phyloP scores from a whole-genome alignment of 2,329 filamentous ascomycete genomes.

The Cercospora sojina region DNA sequence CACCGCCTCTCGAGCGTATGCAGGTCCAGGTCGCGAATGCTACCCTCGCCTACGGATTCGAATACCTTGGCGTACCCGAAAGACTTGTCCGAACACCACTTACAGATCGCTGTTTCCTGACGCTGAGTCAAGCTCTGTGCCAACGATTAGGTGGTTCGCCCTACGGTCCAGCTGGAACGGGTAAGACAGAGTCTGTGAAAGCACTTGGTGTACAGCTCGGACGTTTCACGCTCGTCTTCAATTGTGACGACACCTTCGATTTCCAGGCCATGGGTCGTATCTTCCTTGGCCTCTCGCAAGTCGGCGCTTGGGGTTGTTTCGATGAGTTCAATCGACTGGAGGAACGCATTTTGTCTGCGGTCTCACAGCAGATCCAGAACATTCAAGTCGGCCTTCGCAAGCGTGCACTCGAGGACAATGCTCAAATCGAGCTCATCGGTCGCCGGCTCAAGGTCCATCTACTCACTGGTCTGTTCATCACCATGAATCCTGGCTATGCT shows the following conservation, averaged over 20 bases:
- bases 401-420: constrained; percentile 73
- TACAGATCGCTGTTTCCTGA: constrained; percentile 97
- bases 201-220: constrained; percentile 94
- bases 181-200: constrained; percentile 99
- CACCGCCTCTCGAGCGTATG: constrained; percentile 78
- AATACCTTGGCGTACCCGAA: constrained; percentile 95
- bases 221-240: constrained; percentile 97
- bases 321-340: constrained; percentile 99
- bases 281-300: constrained; percentile 97
- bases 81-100: constrained; percentile 94
- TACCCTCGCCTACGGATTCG: constrained; percentile 91
- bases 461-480: constrained; percentile 99
- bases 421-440: constrained; percentile 91
- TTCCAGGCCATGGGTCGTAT: constrained; percentile 99
- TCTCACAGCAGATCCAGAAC: constrained; percentile 98
- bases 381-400: constrained; percentile 95
- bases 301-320: constrained; percentile 99
- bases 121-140: constrained; percentile 90
- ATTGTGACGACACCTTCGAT: constrained; percentile 98
- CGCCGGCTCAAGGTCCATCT: constrained; percentile 84
- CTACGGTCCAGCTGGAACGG: constrained; percentile 94
- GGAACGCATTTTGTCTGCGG: constrained; percentile 93
- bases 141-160: constrained; percentile 95
- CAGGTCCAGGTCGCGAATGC: constrained; percentile 97
- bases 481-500: constrained; percentile 99